Evolutionary conservation across 106 monocot genomes (phyloP).

Genomic region (Iris macrosiphon): DNA sequence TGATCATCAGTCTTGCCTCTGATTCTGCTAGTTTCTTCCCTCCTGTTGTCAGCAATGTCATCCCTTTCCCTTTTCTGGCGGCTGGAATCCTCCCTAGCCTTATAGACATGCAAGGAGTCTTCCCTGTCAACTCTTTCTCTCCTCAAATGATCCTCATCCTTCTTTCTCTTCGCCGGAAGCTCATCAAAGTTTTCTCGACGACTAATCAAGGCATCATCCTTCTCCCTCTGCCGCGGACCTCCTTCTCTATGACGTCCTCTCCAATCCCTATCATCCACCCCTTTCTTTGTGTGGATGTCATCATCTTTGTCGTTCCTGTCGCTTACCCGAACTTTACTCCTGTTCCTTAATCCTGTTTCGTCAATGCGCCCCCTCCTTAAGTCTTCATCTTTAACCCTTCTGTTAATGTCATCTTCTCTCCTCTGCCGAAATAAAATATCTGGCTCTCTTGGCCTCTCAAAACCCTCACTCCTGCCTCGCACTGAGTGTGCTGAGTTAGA

Average conservation of each 20-base stretch:
- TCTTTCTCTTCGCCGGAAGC: constrained; percentile 40
- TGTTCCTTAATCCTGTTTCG: constrained; percentile 42
- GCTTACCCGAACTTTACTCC: constrained; percentile 33
- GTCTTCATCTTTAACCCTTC: constrained; percentile 65
- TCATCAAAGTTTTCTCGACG: constrained; percentile 42
- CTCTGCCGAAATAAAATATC: constrained; percentile 29
- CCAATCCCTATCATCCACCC: constrained; percentile 62
- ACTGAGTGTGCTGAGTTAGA: constrained; percentile 19
- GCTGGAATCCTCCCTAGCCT: constrained; percentile 36
- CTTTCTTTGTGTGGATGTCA: constrained; percentile 39
- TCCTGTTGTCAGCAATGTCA: constrained; percentile 39
- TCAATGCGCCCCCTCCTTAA: constrained; percentile 26
- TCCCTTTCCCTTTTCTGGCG: constrained; percentile 46
- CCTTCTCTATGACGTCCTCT: constrained; percentile 40
- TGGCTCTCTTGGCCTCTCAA: constrained; percentile 55
- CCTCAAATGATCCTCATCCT: constrained; percentile 56
- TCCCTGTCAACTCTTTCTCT: constrained; percentile 57
- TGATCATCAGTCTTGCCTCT: constrained; percentile 50
- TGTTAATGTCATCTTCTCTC: constrained; percentile 52
- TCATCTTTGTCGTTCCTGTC: constrained; percentile 51
- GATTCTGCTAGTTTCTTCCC: constrained; percentile 34
- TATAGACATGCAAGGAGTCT: constrained; percentile 38
- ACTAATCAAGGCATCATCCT: constrained; percentile 36
- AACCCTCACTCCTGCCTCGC: constrained; percentile 35
- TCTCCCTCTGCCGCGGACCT: constrained; percentile 41